A percentile compares a stretch with the other conserved stretches of the same genome.
Evolutionary conservation across 2,329 filamentous ascomycete genomes (phyloP).

Genomic region (Aspergillus glaucus): DNA sequence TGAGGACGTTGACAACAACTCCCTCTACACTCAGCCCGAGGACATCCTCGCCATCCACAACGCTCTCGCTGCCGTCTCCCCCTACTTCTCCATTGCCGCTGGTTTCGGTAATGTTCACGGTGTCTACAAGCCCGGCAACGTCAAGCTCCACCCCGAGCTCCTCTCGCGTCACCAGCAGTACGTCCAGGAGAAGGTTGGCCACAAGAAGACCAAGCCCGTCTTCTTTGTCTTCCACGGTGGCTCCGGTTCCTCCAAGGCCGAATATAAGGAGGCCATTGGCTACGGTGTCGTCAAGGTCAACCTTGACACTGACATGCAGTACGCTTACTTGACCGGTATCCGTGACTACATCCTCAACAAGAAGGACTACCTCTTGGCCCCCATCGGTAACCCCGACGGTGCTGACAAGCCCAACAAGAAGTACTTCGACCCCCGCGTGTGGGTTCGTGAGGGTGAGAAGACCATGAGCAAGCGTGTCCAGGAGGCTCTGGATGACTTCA

Average conservation of each 20-base stretch:
- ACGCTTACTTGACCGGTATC: constrained; percentile 84
- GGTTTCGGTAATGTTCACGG: constrained; percentile 99
- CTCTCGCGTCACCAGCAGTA: constrained; percentile 93
- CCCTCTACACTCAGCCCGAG: constrained; percentile 95
- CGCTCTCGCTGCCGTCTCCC: constrained; percentile 74
- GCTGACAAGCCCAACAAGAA: constrained; percentile 99
- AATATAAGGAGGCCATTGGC: constrained; percentile 81
- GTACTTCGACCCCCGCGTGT: constrained; percentile 82
- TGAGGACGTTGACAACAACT: constrained; percentile 93
- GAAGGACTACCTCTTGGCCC: constrained; percentile 83
- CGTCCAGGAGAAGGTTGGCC: constrained; percentile 71
- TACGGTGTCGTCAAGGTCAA: constrained; percentile 99
- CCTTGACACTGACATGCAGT: constrained; percentile 96
- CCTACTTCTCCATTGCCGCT: constrained; percentile 96
- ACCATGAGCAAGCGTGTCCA: constrained; percentile 79
- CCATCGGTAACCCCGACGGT: constrained; percentile 93
- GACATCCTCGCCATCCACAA: constrained; percentile 91
- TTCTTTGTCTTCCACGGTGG: constrained; percentile 99
- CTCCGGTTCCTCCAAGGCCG: constrained; percentile 81
- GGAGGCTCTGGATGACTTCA: constrained; percentile 86
- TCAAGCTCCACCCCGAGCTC: constrained; percentile 92
- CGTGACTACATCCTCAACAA: constrained; percentile 91
- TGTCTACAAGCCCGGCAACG: constrained; percentile 97
- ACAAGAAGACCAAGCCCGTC: constrained; percentile 78
- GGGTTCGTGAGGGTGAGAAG: constrained; percentile 92